Evolutionary conservation across 306 rosid genomes (phyloP).

Genomic region (Urtica urens): DNA sequence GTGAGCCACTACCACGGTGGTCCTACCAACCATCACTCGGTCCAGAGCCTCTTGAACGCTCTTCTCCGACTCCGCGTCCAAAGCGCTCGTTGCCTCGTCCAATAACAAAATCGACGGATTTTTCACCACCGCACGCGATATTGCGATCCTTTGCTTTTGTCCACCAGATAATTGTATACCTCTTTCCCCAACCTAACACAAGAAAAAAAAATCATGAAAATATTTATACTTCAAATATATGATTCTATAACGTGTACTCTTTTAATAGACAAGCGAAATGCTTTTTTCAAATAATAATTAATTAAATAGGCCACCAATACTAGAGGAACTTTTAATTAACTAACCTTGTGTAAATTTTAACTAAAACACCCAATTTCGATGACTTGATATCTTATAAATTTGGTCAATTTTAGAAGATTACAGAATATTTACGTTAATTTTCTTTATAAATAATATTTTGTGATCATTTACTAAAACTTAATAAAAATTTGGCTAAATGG

Average conservation of each 20-base stretch:
- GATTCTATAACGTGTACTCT: not conserved
- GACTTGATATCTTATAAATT: no score
- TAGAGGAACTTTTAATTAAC: no score
- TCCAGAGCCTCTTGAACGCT: slow-evolving; percentile 98
- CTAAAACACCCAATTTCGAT: no score
- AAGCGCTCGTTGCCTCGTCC: slow-evolving; percentile 96
- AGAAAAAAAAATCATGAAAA: not conserved
- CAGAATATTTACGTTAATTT: no score
- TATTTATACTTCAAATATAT: not conserved
- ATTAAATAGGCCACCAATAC: no score
- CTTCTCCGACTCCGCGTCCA: slow-evolving; percentile 91
- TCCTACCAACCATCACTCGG: slow-evolving; percentile 89
- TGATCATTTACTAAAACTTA: no score
- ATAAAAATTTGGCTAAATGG: no score
- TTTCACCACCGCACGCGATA: slow-evolving; percentile 82
- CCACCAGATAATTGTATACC: slow-evolving; percentile 96
- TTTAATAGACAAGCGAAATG: not conserved
- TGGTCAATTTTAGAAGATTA: no score
- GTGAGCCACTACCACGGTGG: slow-evolving; percentile 84
- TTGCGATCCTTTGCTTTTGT: slow-evolving; percentile 91
- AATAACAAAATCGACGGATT: slow-evolving; percentile 72
- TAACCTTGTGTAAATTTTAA: no score
- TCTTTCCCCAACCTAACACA: slow-evolving; percentile 90
- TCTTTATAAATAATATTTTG: no score
- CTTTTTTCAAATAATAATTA: no score